Conservation (phyloP, 768 basidiomycete species). For the Calocybe indica region DNA sequence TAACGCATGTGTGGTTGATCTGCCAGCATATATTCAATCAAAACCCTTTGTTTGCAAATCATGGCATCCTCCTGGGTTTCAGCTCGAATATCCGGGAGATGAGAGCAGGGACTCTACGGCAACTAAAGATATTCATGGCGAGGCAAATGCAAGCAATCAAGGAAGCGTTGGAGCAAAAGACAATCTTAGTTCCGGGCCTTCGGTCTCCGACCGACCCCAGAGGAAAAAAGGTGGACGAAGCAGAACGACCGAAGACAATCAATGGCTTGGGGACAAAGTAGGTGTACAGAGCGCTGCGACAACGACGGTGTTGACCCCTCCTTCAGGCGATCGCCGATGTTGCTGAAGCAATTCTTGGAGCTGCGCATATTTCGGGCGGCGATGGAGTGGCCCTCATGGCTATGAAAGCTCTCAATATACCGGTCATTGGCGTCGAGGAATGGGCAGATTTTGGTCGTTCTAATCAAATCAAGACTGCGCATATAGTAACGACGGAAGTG, state of each 20-base stretch:
- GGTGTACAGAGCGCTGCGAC: background rate
- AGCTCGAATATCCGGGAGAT: background rate
- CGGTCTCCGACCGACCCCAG: conserved; percentile 3
- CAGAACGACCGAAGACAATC: conserved; percentile 30
- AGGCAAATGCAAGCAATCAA: no score
- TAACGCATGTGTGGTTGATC: conserved; percentile 48
- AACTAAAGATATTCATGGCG: no score
- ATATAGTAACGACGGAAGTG: conserved; percentile 37
- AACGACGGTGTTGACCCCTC: conserved; percentile 1
- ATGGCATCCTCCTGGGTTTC: conserved; percentile 55
- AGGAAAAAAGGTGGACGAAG: conserved; percentile 24
- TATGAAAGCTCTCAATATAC: conserved; percentile 59
- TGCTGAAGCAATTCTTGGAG: conserved; percentile 79
- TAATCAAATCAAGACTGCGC: conserved; percentile 38
- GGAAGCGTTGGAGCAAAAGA: background rate
- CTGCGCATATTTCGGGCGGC: conserved; percentile 73
- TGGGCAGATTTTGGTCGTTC: conserved; percentile 68
- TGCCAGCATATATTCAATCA: conserved; percentile 70
- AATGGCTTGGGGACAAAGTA: conserved; percentile 78
- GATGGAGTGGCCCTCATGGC: conserved; percentile 58
- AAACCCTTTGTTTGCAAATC: conserved; percentile 60
- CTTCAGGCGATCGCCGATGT: conserved; percentile 76
- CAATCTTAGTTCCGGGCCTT: background rate
- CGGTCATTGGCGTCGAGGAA: conserved; percentile 53
- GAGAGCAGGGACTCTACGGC: no score